A percentile compares a stretch with the other conserved stretches of the same genome.
Evolutionary conservation across 805 yeast species (phyloP).

Genomic region (Hanseniaspora meyeri): DNA sequence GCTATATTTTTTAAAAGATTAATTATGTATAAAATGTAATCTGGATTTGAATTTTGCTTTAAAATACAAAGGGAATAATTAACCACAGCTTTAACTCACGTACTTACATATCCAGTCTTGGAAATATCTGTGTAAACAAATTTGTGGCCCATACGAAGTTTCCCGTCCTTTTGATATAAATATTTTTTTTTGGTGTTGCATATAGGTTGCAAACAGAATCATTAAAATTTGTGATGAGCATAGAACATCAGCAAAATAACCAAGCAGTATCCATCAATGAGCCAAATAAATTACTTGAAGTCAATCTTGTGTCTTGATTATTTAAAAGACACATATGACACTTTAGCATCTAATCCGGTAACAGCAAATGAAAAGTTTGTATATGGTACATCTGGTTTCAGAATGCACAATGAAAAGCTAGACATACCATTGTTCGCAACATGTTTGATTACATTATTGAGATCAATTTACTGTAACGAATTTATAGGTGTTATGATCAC

Average conservation of each 20-base stretch:
- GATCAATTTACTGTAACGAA: constrained; percentile 62
- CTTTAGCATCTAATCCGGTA: neutral
- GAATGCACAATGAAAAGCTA: constrained; percentile 55
- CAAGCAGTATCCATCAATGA: neutral
- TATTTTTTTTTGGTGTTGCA: neutral
- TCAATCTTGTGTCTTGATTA: constrained; percentile 26
- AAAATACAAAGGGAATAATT: no score
- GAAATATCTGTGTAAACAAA: neutral
- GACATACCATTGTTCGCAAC: constrained; percentile 77
- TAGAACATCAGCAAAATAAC: neutral
- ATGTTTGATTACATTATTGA: constrained; percentile 67
- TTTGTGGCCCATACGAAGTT: neutral
- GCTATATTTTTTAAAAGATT: no score
- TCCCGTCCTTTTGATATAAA: neutral
- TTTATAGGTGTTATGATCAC: constrained; percentile 93
- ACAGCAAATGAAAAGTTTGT: constrained; percentile 31
- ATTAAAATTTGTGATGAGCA: no score
- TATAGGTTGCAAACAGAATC: neutral
- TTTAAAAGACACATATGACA: neutral
- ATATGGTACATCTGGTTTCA: constrained; percentile 97
- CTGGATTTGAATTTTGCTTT: no score
- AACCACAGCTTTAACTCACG: no score
- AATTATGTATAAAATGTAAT: no score
- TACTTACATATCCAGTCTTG: neutral
- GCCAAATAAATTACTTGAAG: constrained; percentile 13